These are phyloP conservation scores for Metschnikowia arizonensis DNA, from an alignment of 805 yeast genomes.

Conservation along the genomic window DNA sequence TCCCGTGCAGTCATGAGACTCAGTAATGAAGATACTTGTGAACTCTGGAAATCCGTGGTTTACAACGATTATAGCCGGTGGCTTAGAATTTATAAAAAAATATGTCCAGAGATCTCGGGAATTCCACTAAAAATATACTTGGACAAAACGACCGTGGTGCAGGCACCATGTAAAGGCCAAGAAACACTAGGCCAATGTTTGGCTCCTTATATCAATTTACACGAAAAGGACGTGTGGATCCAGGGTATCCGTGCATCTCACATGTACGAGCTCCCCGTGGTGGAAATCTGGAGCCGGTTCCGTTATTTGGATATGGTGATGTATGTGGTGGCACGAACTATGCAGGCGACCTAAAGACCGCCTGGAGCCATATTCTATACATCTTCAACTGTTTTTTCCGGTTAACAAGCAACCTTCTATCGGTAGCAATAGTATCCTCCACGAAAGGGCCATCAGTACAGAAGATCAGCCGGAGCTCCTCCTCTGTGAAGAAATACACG, in stretches of 20 bases:
- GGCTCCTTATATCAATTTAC: constrained; percentile 13
- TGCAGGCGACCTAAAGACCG: constrained; percentile 50
- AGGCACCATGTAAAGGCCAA: constrained; percentile 23
- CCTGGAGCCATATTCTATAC: constrained; percentile 97
- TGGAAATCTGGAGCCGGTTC: constrained; percentile 33
- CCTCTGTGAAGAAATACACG: constrained; percentile 95
- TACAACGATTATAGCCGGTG: constrained; percentile 28
- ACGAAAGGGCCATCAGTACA: constrained; percentile 44
- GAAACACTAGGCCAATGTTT: constrained; percentile 16
- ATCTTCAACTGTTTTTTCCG: constrained; percentile 88
- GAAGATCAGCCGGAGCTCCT: constrained; percentile 76
- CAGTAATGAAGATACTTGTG: constrained; percentile 55
- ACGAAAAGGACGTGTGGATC: constrained; percentile 18
- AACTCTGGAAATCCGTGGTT: constrained; percentile 52
- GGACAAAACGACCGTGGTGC: constrained; percentile 29
- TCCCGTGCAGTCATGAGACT: constrained; percentile 77
- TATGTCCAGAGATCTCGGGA: constrained; percentile 18
- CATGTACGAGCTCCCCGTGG: constrained; percentile 17
- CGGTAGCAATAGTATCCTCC: constrained; percentile 81
- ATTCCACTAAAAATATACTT: constrained; percentile 50
- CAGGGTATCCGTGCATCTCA: constrained; percentile 30
- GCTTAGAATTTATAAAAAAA: constrained; percentile 25
- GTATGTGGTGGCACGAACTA: constrained; percentile 19
- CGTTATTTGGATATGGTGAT: constrained; percentile 36
- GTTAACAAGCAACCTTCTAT: constrained; percentile 85